A percentile compares a stretch with the other conserved stretches of the same genome.
Conservation (phyloP, 2,329 filamentous ascomycete genomes). For the Blastomyces parvus region DNA sequence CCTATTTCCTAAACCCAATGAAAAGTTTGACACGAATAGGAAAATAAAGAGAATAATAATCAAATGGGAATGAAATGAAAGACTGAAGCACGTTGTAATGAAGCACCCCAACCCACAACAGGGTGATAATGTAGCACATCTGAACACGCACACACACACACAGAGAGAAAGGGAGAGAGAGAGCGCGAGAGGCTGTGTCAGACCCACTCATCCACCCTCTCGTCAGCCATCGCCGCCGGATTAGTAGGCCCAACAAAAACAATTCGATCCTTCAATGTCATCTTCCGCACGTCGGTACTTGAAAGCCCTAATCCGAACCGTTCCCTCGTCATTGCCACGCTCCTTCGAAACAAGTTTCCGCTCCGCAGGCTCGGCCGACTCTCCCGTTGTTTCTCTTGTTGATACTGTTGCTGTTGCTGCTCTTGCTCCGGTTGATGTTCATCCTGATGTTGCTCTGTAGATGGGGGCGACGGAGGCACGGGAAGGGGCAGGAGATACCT, state of each 20-base stretch:
- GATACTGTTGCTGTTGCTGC: neutral
- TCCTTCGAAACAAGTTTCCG: neutral
- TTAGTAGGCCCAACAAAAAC: constrained; percentile 1
- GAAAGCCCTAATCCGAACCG: neutral
- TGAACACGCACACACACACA: constrained; percentile 32
- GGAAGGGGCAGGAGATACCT: neutral
- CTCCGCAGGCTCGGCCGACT: neutral
- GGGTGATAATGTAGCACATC: neutral
- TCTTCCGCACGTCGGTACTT: neutral
- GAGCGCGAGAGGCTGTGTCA: neutral
- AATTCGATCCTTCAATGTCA: neutral
- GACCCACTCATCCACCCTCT: neutral
- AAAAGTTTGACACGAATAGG: neutral
- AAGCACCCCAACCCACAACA: neutral
- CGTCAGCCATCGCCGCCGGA: neutral
- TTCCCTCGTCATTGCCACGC: neutral
- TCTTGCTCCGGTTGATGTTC: neutral
- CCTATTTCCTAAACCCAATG: neutral
- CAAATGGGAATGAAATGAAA: neutral
- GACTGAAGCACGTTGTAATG: neutral
- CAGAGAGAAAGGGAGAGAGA: neutral
- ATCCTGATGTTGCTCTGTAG: constrained; percentile 20
- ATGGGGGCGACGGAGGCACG: neutral
- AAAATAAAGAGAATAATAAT: neutral
- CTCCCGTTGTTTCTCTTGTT: neutral